A percentile compares a stretch with the other conserved stretches of the same genome.
phyloP scores from a whole-genome alignment of 768 basidiomycete genomes.

The Macrolepiota albuminosa region DNA sequence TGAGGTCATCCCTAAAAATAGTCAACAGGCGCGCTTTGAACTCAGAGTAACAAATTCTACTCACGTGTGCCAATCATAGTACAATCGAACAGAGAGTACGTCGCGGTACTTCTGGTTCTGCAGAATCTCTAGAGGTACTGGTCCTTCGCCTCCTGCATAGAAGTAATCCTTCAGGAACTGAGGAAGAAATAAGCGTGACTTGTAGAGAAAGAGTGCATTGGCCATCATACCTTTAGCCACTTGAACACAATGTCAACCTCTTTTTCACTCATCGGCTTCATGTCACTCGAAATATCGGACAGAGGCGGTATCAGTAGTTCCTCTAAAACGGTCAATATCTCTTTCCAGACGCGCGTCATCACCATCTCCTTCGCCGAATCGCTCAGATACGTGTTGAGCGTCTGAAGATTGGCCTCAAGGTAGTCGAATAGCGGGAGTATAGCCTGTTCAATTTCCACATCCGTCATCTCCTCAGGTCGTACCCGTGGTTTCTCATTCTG shows the following conservation, averaged over 20 bases:
- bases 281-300: constrained; percentile 77
- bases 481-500: constrained; percentile 70
- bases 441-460: constrained; percentile 91
- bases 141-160: constrained; percentile 90
- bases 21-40: constrained; percentile 10
- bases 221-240: constrained; percentile 75
- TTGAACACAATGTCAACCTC: constrained; percentile 99
- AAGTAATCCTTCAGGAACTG: constrained; percentile 95
- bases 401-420: constrained; percentile 89
- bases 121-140: constrained; percentile 76
- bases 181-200: constrained; percentile 2
- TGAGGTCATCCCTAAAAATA: constrained; percentile 61
- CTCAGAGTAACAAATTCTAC: constrained; percentile 18
- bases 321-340: constrained; percentile 83
- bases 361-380: constrained; percentile 86
- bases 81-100: constrained; percentile 82
- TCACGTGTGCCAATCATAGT: constrained; percentile 95
- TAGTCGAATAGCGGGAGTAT: constrained; percentile 93
- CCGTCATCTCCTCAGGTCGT: constrained; percentile 77
- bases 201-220: not conserved
- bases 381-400: constrained; percentile 83
- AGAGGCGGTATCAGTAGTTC: constrained; percentile 87
- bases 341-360: constrained; percentile 94
- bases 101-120: constrained; percentile 96
- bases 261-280: constrained; percentile 91